Evolutionary conservation across 2,329 filamentous ascomycete species (phyloP).

Genomic region (Ophiostoma fasciatum): DNA sequence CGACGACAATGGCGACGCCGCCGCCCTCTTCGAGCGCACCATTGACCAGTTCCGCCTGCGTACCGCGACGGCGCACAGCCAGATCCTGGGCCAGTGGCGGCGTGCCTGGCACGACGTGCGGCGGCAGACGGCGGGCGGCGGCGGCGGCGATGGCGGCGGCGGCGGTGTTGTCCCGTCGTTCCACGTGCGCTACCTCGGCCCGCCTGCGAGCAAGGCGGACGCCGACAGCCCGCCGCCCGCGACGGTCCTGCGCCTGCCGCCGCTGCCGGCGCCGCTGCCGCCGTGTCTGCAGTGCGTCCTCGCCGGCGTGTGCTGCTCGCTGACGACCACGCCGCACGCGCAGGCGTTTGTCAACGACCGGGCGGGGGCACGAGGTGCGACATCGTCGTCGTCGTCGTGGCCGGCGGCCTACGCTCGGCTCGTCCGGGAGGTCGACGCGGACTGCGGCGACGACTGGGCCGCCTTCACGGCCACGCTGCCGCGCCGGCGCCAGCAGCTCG

Average conservation of each 20-base stretch:
- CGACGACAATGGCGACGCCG: no score
- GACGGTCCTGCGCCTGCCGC: slow-evolving; percentile 3
- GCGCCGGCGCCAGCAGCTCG: slow-evolving; percentile 6
- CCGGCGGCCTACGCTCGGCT: neutral
- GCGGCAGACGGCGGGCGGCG: no score
- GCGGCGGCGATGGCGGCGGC: no score
- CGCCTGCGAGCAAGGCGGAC: no score
- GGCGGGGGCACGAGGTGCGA: neutral
- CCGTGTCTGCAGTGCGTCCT: slow-evolving; percentile 12
- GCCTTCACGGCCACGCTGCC: neutral
- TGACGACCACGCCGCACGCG: slow-evolving; percentile 7
- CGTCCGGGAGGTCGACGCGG: neutral
- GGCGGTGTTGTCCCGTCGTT: no score
- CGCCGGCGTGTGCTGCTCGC: slow-evolving; percentile 9
- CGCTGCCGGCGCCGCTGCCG: slow-evolving; percentile 5
- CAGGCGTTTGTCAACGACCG: slow-evolving; percentile 6
- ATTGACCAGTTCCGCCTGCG: no score
- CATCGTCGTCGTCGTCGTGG: neutral
- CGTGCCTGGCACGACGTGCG: slow-evolving; percentile 1
- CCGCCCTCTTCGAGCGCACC: no score
- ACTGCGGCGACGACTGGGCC: neutral
- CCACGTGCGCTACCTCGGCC: no score
- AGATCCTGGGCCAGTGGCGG: neutral
- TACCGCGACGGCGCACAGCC: no score
- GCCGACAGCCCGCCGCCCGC: no score